These are phyloP conservation scores for Chalciporus piperatus DNA, from an alignment of 768 basidiomycete species.

Conservation along the genomic window DNA sequence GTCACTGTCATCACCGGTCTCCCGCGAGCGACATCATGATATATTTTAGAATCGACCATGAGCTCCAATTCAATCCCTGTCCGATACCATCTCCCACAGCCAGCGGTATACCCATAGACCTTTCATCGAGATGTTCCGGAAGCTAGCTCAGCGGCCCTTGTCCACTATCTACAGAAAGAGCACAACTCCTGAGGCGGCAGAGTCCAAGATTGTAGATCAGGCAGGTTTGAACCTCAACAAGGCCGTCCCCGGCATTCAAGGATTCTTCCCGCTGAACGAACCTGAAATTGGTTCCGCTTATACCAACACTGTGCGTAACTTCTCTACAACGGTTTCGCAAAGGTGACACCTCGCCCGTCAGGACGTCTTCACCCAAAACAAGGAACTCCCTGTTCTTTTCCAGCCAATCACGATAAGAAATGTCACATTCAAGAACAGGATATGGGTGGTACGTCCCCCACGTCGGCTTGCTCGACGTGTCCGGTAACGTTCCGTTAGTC, in stretches of 20 bases:
- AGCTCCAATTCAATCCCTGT: too few relatives aligned
- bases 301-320: conserved; percentile 17
- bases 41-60: too few relatives aligned
- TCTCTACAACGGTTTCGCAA: neutral
- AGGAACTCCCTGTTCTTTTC: conserved; percentile 57
- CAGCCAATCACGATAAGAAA: conserved; percentile 59
- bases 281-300: conserved; percentile 51
- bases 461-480: neutral
- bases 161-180: neutral
- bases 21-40: too few relatives aligned
- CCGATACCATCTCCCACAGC: neutral
- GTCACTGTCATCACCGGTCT: too few relatives aligned
- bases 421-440: conserved; percentile 70
- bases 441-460: conserved; percentile 50
- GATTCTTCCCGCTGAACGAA: conserved; percentile 60
- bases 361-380: conserved; percentile 46
- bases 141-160: neutral
- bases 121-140: neutral
- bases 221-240: conserved; percentile 38
- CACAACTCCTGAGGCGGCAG: neutral
- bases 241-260: conserved; percentile 45
- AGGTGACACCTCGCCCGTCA: conserved; percentile 5
- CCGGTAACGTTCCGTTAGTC: conserved; percentile 36
- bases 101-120: neutral
- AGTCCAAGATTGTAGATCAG: conserved; percentile 2